Evolutionary conservation across 192 early-diverging fungal species (phyloP), one percentile per base, ranked within the genome.

Genomic region (Pilaira anomala): DNA sequence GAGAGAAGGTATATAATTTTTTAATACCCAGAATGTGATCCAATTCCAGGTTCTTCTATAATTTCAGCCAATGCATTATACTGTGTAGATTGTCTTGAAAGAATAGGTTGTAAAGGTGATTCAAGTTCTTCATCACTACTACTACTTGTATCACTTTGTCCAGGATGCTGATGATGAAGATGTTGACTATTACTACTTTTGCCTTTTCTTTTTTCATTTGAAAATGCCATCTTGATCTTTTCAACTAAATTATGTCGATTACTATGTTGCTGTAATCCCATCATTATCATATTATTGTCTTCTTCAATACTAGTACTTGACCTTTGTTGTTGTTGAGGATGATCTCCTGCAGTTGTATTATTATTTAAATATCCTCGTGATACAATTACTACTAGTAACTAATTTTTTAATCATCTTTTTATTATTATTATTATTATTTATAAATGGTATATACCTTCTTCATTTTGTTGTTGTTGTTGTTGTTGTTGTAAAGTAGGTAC

Each of bases 171-270:
- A n/a, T n/a, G n/a, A n/a, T n/a, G 46, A 48, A 48, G 29, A 14
- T 48, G 14, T 45, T 13, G 63, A 65, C 29, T n/a, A n/a, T n/a
- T n/a, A n/a, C n/a, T n/a, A n/a, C n/a, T n/a, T n/a, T n/a, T n/a
- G n/a, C n/a, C n/a, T n/a, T 65, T 65, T 40, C 65, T 11, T 39
- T 66, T 66, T 49, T 66, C 65, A 33, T 30, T 28, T 57, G 55
- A 58, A 48, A 66, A 58, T 22, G 55, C 65, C 65, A 58, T 66
- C 39, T 66, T 66, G 25, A 66, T 40, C 29, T 66, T 66, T 49
- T 66, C 65, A 14, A 66, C 55, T 28, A 66, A 33, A 28, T 55
- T 55, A 8, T 54, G 13, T 7, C 54, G 22, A 57, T 66, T 30
- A 21, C 25, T 55, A 55, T 21, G 24, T 53, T 44, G 16, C 49